A percentile compares a stretch with the other conserved stretches of the same genome.
phyloP scores from a whole-genome alignment of 2,329 filamentous ascomycete genomes.

The Apiospora phragmitis region DNA sequence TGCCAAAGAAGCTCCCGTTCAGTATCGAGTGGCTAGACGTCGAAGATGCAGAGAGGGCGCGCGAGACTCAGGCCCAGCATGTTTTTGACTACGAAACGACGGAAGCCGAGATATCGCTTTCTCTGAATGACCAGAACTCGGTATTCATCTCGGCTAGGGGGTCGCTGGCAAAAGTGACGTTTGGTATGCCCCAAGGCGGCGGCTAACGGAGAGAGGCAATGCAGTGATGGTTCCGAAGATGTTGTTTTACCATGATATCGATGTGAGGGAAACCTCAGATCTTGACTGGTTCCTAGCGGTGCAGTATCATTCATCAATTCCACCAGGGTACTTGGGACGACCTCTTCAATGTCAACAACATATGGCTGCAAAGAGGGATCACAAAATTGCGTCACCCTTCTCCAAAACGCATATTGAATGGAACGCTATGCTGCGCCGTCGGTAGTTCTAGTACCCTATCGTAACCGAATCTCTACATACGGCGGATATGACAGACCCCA shows the following conservation, averaged over 20 bases:
- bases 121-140: background rate
- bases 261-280: background rate
- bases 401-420: background rate
- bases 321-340: background rate
- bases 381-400: background rate
- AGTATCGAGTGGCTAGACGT: background rate
- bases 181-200: background rate
- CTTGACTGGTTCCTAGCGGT: background rate
- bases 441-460: background rate
- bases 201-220: background rate
- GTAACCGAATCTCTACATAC: background rate
- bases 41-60: background rate
- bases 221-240: background rate
- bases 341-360: background rate
- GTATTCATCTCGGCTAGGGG: background rate
- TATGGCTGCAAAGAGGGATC: background rate
- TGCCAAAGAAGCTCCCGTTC: background rate
- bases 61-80: background rate
- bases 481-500: background rate
- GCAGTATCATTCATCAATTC: background rate
- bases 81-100: background rate
- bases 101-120: background rate
- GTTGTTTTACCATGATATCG: background rate
- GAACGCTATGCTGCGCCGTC: background rate
- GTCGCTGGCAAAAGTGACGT: background rate